A percentile compares a stretch with the other conserved stretches of the same genome.
Evolutionary conservation across 2,329 filamentous ascomycete genomes (phyloP).

Genomic region (Phialemonium atrogriseum): DNA sequence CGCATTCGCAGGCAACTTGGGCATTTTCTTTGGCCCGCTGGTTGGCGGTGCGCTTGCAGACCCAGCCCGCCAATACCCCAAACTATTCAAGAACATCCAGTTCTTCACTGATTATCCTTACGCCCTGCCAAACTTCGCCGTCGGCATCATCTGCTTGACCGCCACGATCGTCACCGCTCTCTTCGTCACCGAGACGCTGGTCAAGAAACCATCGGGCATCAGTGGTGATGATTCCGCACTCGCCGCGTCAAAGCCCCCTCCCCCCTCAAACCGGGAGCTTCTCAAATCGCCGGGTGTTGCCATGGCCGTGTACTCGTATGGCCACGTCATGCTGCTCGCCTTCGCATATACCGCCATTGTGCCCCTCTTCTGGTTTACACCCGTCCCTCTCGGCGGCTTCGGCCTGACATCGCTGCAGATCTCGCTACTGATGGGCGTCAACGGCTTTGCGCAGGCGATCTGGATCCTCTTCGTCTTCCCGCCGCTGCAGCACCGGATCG

Average conservation of each 20-base stretch:
- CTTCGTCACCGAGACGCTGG: constrained; percentile 56
- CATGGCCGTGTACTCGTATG: constrained; percentile 58
- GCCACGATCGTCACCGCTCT: constrained; percentile 43
- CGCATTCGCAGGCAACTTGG: constrained; percentile 65
- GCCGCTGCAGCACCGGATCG: constrained; percentile 53
- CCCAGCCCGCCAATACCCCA: constrained; percentile 55
- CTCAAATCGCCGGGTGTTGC: constrained; percentile 55
- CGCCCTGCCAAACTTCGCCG: constrained; percentile 52
- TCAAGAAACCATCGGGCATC: constrained; percentile 14
- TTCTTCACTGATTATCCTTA: constrained; percentile 62
- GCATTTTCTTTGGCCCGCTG: constrained; percentile 64
- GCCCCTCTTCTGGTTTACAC: constrained; percentile 62
- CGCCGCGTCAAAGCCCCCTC: constrained; percentile 11
- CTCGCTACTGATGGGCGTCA: constrained; percentile 55
- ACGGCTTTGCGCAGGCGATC: constrained; percentile 56
- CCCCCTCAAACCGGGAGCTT: constrained; percentile 43
- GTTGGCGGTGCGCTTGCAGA: constrained; percentile 62
- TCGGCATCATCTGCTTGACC: constrained; percentile 43
- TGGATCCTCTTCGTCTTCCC: constrained; percentile 70
- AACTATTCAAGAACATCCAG: constrained; percentile 40
- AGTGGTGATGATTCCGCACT: constrained; percentile 4
- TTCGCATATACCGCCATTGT: constrained; percentile 64
- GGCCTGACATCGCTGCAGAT: constrained; percentile 56
- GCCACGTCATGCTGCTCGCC: constrained; percentile 59
- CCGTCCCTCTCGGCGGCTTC: constrained; percentile 53